Base-by-base conservation (phyloP, 2,329 filamentous ascomycete genomes). In the Pseudomassariella vexata region DNA sequence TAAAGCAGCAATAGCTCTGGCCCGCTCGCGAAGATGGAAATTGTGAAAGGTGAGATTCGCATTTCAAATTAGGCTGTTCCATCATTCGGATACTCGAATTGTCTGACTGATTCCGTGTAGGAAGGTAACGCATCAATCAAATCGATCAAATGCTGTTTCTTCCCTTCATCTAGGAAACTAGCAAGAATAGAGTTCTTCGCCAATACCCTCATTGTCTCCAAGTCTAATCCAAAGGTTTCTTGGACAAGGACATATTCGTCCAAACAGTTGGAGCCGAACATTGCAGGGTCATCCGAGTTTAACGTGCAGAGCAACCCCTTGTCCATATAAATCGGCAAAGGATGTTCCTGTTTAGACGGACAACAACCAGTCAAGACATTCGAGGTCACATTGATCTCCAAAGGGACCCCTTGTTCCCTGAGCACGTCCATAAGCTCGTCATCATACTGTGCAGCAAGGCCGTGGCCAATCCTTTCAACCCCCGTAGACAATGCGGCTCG, bases 311-410 rank as follows among this genome's bases (percentile, higher is more conserved):
- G 10, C 5, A 41, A 8, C 3, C 36, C 36, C 7, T 22, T 30
- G 3, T 31, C 10, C 20, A 41, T 8, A 16, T 30, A 37, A 12
- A 18, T 20, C 0, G 34, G 36, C 9, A 43, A 21, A 2, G 40
- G 40, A 15, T 43, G 38, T n/a, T 29, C 36, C 19, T 39, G 20
- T 16, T 35, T 19, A 0, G 40, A 39, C 2, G 21, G 17, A 31
- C 36, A 41, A 9, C 34, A 25, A 5, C 40, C 36, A 11, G 38
- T 41, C 15, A 39, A n/a, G 17, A 41, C 14, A 15, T 39, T 43
- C 2, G 40, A 41, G 3, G 38, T 43, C 15, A 41, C 12, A 19
- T 41, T 43, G 34, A 43, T 34, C 28, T 41, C 38, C 7, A 43
- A 9, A 14, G 40, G 40, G 20, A 32, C 31, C 16, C 34, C 31